These are phyloP conservation scores for Ammopiptanthus mongolicus DNA, from an alignment of 306 rosid genomes.

Conservation along the genomic window DNA sequence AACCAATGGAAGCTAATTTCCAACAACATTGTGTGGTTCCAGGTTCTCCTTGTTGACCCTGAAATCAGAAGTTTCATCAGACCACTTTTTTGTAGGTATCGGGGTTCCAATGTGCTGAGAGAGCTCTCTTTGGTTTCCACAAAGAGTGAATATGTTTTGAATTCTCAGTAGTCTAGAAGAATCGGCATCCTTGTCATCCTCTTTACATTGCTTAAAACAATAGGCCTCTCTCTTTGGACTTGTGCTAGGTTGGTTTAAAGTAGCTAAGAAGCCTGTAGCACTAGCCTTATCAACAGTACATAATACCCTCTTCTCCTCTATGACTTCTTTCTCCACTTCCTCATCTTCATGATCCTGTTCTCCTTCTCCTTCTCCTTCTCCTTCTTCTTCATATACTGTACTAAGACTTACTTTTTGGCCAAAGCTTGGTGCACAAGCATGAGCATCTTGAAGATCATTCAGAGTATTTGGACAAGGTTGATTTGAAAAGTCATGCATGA, in stretches of 20 bases:
- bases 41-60: conserved; percentile 40
- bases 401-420: conserved; percentile 59
- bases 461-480: conserved; percentile 27
- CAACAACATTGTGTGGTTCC: conserved; percentile 29
- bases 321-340: conserved; percentile 76
- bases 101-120: conserved; percentile 53
- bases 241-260: conserved; percentile 13
- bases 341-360: conserved; percentile 47
- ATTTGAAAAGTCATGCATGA: conserved; percentile 30
- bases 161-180: conserved; percentile 56
- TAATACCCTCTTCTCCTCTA: conserved; percentile 86
- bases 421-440: conserved; percentile 38
- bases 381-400: conserved; percentile 86
- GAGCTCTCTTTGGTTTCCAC: conserved; percentile 90
- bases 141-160: conserved; percentile 83
- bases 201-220: conserved; percentile 36
- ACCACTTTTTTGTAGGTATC: conserved; percentile 33
- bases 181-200: conserved; percentile 41
- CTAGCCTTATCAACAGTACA: conserved; percentile 41
- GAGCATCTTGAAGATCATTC: conserved; percentile 30
- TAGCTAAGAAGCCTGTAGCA: conserved; percentile 15
- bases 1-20: conserved; percentile 23
- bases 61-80: conserved; percentile 26
- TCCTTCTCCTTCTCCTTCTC: conserved; percentile 53
- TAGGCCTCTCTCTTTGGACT: conserved; percentile 41